Base-by-base conservation (phyloP, 495 filamentous ascomycete genomes). In the Paragyromitra xinjiangensis region DNA sequence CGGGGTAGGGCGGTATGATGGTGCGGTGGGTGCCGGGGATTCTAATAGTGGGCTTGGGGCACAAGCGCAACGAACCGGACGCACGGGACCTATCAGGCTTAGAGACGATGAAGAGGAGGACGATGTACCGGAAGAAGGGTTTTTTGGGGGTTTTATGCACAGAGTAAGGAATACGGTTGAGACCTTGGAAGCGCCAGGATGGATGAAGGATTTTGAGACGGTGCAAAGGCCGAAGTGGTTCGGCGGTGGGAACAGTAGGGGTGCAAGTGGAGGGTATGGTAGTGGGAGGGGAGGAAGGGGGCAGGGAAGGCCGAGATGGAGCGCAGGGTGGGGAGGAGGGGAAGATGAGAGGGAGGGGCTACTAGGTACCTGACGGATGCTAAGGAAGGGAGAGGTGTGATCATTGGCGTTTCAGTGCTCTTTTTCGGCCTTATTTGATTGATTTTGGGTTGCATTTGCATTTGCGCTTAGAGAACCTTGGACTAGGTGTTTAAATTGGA, bases 81-180 rank as follows among this genome's bases (percentile, higher is more conserved):
- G 73, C 81, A 83, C 82, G 9, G 84, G 83, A 50, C 82, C 83
- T 51, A 79, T 79, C 22, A 64, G 66, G n/a, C 45, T 79, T 22
- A 37, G 59, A 39, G 65, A 82, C 53, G 82, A 74, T 44, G 82
- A 83, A 12, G 84, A 85, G 3, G 81, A 86, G 14, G 88, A 86
- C 7, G 89, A 90, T 66, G 87, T 88, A 2, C 91, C 93, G 39
- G 92, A 95, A 22, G 90, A 92, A 75, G 91, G 89, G 55, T 93
- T 97, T 83, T 94, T 97, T 79, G 88, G 91, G 69, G 91, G 89
- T 22, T 91, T 98, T 68, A 90, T 91, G 0, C 93, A 97, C 81
- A 87, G 95, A 48, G 90, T 99, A 65, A 90, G 88, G 80, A 99
- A 99, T 82, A 97, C 95, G 2, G 88, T 98, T 64, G 95, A 99